Evolutionary conservation across 148 eudicot species (phyloP).

Genomic region (Oxyria digyna): DNA sequence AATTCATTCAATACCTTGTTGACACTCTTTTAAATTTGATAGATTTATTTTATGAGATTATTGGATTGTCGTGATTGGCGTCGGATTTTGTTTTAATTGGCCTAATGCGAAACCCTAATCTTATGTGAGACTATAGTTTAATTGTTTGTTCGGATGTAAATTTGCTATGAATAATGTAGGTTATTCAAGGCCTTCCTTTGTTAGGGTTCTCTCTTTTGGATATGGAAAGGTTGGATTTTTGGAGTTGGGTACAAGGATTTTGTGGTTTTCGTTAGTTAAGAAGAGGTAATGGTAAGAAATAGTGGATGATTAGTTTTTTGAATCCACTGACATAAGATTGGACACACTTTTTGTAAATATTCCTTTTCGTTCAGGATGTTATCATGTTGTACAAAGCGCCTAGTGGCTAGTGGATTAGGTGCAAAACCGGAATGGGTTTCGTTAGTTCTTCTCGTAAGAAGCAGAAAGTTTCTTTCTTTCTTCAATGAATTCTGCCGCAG

Average conservation of each 20-base stretch:
- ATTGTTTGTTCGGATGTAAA: neutral
- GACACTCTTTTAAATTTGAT: neutral
- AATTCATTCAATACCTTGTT: neutral
- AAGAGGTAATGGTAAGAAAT: neutral
- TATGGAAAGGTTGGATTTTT: neutral
- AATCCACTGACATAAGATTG: neutral
- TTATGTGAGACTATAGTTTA: neutral
- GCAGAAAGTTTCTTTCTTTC: neutral
- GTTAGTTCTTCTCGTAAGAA: neutral
- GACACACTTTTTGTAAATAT: neutral
- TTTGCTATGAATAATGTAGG: neutral
- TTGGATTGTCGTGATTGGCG: neutral
- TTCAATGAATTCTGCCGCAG: neutral
- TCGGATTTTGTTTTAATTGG: neutral
- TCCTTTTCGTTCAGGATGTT: neutral
- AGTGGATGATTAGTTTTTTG: neutral
- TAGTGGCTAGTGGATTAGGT: neutral
- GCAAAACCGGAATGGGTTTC: neutral
- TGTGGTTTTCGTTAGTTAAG: neutral
- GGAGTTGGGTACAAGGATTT: neutral
- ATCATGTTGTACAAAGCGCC: neutral
- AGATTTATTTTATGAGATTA: neutral
- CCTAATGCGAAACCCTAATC: neutral
- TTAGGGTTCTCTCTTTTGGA: neutral
- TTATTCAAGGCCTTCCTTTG: neutral